phyloP scores from a whole-genome alignment of 2,329 filamentous ascomycete genomes.

The Colletotrichum chlorophyti region DNA sequence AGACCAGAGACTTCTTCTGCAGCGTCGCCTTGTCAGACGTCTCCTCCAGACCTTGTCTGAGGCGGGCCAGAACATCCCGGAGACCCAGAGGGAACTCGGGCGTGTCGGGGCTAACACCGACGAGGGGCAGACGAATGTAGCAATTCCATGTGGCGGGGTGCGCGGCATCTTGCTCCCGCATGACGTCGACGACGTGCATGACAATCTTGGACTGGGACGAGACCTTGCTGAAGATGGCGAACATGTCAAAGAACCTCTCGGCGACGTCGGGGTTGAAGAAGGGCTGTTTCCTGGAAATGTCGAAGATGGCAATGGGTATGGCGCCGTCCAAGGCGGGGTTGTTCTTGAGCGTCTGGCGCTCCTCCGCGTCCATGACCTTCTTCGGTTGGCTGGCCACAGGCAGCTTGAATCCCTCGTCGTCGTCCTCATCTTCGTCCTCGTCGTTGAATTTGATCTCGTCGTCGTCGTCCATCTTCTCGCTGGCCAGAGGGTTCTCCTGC shows the following conservation, averaged over 20 bases:
- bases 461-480: constrained; percentile 57
- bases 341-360: constrained; percentile 63
- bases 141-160: constrained; percentile 72
- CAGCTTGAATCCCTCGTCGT: constrained; percentile 48
- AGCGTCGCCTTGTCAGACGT: constrained; percentile 55
- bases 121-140: constrained; percentile 73
- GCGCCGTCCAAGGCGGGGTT: constrained; percentile 91
- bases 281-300: constrained; percentile 81
- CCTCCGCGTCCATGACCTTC: constrained; percentile 56
- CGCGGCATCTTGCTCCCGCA: constrained; percentile 66
- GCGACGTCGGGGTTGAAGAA: constrained; percentile 71
- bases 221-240: constrained; percentile 72
- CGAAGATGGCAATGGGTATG: constrained; percentile 91
- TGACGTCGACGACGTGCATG: constrained; percentile 73
- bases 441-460: constrained; percentile 53
- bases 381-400: constrained; percentile 53
- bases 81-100: constrained; percentile 77
- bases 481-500: constrained; percentile 47
- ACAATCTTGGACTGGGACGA: constrained; percentile 71
- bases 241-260: constrained; percentile 81
- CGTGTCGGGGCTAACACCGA: constrained; percentile 68
- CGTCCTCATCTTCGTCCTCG: constrained; percentile 51
- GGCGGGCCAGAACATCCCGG: constrained; percentile 65
- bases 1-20: constrained; percentile 55
- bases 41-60: constrained; percentile 59